phyloP scores from a whole-genome alignment of 108 stramenopile species.

The Seminavis robusta region DNA sequence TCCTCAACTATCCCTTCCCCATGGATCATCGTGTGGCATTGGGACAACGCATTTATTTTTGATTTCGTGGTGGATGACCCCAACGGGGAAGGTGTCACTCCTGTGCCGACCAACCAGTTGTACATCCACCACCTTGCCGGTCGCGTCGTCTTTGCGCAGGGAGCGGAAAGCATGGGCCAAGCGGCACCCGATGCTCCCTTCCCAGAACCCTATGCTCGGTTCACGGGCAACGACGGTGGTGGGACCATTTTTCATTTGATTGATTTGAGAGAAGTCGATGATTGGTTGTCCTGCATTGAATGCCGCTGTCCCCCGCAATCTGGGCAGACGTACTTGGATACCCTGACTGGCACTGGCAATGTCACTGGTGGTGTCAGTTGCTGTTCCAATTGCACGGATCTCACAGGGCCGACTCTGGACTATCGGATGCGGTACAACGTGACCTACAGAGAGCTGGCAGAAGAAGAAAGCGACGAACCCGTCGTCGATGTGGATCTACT shows the following conservation, averaged over 20 bases:
- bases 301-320: conserved; percentile 6
- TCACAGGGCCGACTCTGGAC: conserved; percentile 3
- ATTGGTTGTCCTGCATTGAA: conserved; percentile 9
- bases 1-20: too few species aligned
- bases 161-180: conserved; percentile 10
- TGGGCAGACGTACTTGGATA: conserved; percentile 7
- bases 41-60: conserved; percentile 7
- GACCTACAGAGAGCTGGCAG: conserved; percentile 8
- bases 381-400: conserved; percentile 20
- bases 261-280: too few species aligned
- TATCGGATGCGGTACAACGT: conserved; percentile 22
- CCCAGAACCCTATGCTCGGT: conserved; percentile 7
- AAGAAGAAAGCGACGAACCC: conserved; percentile 4
- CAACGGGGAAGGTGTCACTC: conserved; percentile 10
- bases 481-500: conserved; percentile 4
- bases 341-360: conserved; percentile 9
- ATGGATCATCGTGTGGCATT: conserved; percentile 14
- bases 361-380: conserved; percentile 14
- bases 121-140: conserved; percentile 24
- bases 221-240: conserved; percentile 16
- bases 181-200: conserved; percentile 4
- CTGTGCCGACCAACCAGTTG: conserved; percentile 14
- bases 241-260: conserved; percentile 20
- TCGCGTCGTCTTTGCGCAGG: conserved; percentile 10
- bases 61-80: conserved; percentile 6